Base-by-base conservation (phyloP, 2,329 filamentous ascomycete genomes). In the Arthrobotrys megalospora region DNA sequence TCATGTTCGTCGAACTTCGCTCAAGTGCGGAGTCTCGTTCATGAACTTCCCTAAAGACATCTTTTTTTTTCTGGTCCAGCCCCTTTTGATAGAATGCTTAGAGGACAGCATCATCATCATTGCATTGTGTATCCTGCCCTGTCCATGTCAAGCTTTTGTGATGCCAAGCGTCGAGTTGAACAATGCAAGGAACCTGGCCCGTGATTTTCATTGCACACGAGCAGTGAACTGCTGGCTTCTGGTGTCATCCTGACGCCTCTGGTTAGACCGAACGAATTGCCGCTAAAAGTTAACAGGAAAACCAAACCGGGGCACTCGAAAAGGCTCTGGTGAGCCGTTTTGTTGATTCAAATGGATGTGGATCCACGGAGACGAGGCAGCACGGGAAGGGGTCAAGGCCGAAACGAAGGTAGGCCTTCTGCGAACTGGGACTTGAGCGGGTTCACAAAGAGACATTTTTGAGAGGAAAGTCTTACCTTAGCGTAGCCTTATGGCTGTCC, bases 61-160 rank as follows among this genome's bases (percentile, higher is more conserved):
- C 28, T 38, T 47, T 45, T 21, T 7, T 28, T 19, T 32, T 45
- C 16, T 19, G 48, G 16, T 28, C 43, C 32, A 34, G 16, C 45
- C 60, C 60, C 60, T 64, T 50, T 50, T 48, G 43, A 47, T 50
- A 16, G 21, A 64, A n/a, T 16, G 16, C 41, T 21, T 5, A 10
- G 19, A 16, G 32, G 16, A 64, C 45, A 52, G 14, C 47, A 53
- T 66, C 45, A 36, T 65, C 11, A 66, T 36, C 21, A 28, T 28
- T 11, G 32, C n/a, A 28, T 28, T 28, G 24, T 28, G 24, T 43
- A 53, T 47, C 24, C 14, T 38, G 68, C 58, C 58, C 43, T 66
- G 69, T 73, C 48, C 69, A 66, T 73, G 62, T 60, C 62, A 66
- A 73, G 69, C 50, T 66, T 65, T 52, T 58, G 38, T 52, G 50